phyloP scores from a whole-genome alignment of 352 stramenopile species.

The Phytophthora constricta region DNA sequence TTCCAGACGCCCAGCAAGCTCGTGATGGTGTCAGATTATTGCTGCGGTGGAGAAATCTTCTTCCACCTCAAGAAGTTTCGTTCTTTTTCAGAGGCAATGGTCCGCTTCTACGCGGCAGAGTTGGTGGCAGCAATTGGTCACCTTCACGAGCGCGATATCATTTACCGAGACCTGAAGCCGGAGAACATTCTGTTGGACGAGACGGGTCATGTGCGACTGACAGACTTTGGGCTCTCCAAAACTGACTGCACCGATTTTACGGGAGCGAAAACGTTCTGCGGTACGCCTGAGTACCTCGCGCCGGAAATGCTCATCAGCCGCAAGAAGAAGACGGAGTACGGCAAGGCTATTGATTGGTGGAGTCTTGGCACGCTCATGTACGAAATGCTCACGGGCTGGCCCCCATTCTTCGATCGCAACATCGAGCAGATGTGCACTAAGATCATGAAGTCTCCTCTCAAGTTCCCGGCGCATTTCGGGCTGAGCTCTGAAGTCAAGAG shows the following conservation, averaged over 20 bases:
- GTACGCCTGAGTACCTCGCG: constrained; percentile 88
- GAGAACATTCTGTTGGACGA: constrained; percentile 95
- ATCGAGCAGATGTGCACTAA: constrained; percentile 92
- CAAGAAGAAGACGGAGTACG: constrained; percentile 91
- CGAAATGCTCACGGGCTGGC: constrained; percentile 95
- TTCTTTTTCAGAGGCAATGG: constrained; percentile 90
- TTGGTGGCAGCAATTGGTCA: constrained; percentile 91
- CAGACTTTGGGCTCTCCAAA: constrained; percentile 95
- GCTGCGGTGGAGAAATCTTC: constrained; percentile 92
- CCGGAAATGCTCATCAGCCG: constrained; percentile 91
- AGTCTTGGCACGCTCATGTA: constrained; percentile 94
- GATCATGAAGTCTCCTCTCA: constrained; percentile 90
- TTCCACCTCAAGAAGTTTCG: constrained; percentile 93
- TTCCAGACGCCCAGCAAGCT: constrained; percentile 93
- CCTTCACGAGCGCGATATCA: constrained; percentile 91
- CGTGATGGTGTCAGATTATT: constrained; percentile 93
- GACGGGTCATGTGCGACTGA: constrained; percentile 91
- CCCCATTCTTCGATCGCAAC: constrained; percentile 93
- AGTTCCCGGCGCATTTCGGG: constrained; percentile 86
- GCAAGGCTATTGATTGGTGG: constrained; percentile 95
- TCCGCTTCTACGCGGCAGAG: constrained; percentile 94
- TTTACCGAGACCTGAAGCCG: constrained; percentile 94
- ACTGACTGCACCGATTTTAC: constrained; percentile 78
- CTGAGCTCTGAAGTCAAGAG: constrained; percentile 79
- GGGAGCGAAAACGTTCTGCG: constrained; percentile 89